Evolutionary conservation across 139 green algal genomes (phyloP).

Genomic region (Klebsormidium nitens): DNA sequence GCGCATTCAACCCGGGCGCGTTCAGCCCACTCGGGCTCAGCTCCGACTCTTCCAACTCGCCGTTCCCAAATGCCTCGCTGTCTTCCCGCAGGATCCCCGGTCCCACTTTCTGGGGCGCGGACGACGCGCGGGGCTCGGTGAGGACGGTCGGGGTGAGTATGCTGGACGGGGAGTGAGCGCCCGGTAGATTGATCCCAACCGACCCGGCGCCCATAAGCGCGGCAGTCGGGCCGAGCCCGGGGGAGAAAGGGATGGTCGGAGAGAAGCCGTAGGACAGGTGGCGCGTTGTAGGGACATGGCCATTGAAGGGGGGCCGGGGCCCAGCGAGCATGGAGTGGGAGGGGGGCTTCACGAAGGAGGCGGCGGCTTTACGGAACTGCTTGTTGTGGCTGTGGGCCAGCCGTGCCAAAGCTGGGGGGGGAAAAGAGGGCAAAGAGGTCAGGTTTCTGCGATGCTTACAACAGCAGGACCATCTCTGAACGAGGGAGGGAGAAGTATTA

Average conservation of each 20-base stretch:
- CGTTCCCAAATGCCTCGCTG: not conserved
- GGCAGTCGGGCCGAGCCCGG: not conserved
- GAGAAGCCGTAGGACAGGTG: not conserved
- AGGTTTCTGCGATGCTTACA: too few species aligned
- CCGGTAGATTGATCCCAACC: too few species aligned
- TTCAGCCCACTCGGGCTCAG: too few species aligned
- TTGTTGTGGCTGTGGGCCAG: slow-evolving; percentile 20
- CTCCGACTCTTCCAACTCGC: too few species aligned
- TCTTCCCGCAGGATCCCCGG: not conserved
- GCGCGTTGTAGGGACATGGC: not conserved
- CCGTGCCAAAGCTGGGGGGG: slow-evolving; percentile 13
- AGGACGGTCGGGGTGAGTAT: too few species aligned
- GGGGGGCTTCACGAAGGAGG: slow-evolving; percentile 23
- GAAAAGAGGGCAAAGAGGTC: not conserved
- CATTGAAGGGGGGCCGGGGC: not conserved
- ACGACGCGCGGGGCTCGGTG: too few species aligned
- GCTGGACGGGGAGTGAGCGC: too few species aligned
- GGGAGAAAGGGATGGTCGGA: not conserved
- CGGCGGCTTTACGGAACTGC: slow-evolving; percentile 15
- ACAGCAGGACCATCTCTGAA: too few species aligned
- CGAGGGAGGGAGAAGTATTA: too few species aligned
- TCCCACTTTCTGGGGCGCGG: too few species aligned
- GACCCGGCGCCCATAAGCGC: too few species aligned
- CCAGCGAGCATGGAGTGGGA: not conserved
- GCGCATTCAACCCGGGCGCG: not conserved